These are phyloP conservation scores for Microcera coccophila DNA, from an alignment of 2,329 filamentous ascomycete species.

Conservation along the genomic window DNA sequence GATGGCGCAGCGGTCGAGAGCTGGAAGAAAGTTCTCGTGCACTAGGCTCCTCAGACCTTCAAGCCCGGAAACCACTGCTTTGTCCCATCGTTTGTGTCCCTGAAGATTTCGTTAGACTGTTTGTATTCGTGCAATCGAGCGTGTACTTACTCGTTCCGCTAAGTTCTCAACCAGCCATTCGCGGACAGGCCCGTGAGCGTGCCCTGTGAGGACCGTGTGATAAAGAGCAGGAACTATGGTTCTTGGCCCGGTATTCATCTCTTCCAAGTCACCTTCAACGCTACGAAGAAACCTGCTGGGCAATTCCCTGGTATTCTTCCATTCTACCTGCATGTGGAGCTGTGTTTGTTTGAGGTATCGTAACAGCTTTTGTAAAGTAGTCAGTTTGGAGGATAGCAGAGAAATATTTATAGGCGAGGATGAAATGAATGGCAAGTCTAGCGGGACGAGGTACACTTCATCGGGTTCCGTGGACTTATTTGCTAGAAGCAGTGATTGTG, in stretches of 20 bases:
- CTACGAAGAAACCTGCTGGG: slow-evolving; percentile 73
- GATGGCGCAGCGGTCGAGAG: slow-evolving; percentile 76
- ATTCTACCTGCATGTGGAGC: slow-evolving; percentile 74
- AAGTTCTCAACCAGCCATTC: slow-evolving; percentile 89
- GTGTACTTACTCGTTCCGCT: slow-evolving; percentile 62
- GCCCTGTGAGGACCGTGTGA: slow-evolving; percentile 78
- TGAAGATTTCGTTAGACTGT: slow-evolving; percentile 34
- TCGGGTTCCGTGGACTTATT: slow-evolving; percentile 32
- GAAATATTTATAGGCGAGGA: slow-evolving; percentile 77
- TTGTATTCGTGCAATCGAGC: slow-evolving; percentile 6
- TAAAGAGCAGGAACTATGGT: slow-evolving; percentile 73
- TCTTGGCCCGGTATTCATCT: slow-evolving; percentile 51
- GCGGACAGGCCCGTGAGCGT: slow-evolving; percentile 68
- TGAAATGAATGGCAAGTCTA: slow-evolving; percentile 80
- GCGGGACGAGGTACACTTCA: slow-evolving; percentile 58
- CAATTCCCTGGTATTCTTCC: slow-evolving; percentile 76
- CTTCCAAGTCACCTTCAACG: slow-evolving; percentile 69
- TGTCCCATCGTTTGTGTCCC: slow-evolving; percentile 95
- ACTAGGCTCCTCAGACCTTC: slow-evolving; percentile 71
- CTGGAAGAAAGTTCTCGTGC: slow-evolving; percentile 85
- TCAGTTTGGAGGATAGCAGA: slow-evolving; percentile 79
- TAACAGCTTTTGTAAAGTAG: slow-evolving; percentile 79
- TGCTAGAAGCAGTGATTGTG: slow-evolving; percentile 65
- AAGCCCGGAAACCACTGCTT: slow-evolving; percentile 73
- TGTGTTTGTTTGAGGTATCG: slow-evolving; percentile 81